Evolutionary conservation across 805 yeast species (phyloP).

Genomic region (Candida tammaniensis): DNA sequence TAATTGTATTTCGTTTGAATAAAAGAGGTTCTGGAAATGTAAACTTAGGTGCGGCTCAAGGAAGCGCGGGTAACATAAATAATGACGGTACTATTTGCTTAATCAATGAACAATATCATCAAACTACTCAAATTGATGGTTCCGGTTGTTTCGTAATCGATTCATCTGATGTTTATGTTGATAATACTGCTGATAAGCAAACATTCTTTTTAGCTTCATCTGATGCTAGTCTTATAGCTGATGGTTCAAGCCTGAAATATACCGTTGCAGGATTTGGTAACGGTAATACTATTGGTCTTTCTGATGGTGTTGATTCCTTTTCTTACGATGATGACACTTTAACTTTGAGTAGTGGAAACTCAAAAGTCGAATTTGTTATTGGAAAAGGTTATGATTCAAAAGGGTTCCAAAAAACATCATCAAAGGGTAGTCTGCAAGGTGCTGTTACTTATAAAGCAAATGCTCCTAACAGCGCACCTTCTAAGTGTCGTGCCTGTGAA

Average conservation of each 20-base stretch:
- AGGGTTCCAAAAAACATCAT: too few species aligned
- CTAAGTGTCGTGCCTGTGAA: conserved; percentile 13
- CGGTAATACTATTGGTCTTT: conserved; percentile 18
- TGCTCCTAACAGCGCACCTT: too few species aligned
- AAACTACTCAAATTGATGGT: conserved; percentile 15
- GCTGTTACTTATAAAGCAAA: too few species aligned
- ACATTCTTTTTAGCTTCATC: conserved; percentile 17
- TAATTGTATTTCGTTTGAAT: conserved; percentile 12
- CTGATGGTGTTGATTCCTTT: background rate
- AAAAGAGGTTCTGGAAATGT: conserved; percentile 11
- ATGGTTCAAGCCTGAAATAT: conserved; percentile 13
- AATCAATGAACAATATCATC: conserved; percentile 16
- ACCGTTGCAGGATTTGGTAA: conserved; percentile 19
- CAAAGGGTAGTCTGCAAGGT: too few species aligned
- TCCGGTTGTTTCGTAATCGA: conserved; percentile 19
- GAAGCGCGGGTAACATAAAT: conserved; percentile 10
- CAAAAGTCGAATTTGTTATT: too few species aligned
- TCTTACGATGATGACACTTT: conserved; percentile 5
- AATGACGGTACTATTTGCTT: conserved; percentile 25
- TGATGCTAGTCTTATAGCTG: conserved; percentile 15
- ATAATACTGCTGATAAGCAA: conserved; percentile 12
- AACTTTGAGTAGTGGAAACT: conserved; percentile 4
- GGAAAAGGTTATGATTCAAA: conserved; percentile 20
- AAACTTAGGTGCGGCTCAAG: conserved; percentile 11
- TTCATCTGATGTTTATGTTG: conserved; percentile 13